Base-by-base conservation (phyloP, 768 basidiomycete genomes). In the Rhodosporidiobolus sp. region DNA sequence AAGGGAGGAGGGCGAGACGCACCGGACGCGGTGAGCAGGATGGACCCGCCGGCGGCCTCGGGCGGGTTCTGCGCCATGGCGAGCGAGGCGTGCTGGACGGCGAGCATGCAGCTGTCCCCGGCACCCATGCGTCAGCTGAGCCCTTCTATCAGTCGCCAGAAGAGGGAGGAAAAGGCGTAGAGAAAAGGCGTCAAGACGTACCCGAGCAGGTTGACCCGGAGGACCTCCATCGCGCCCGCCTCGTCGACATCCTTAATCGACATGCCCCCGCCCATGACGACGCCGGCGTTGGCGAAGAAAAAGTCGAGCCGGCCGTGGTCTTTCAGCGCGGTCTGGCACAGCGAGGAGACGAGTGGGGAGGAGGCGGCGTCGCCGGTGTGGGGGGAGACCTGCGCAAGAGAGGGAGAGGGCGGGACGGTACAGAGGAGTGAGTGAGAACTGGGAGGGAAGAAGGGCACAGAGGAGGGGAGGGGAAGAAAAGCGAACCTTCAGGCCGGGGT, bases 231-330 rank as follows among this genome's bases (percentile, higher is more conserved):
- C 80, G 90, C 94, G 48, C 81, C 82, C 67, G 90, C 87, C 4
- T 85, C 82, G 1, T 88, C 84, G 45, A 58, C 26, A 5, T n/a
- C 14, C 16, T 49, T 34, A 24, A 65, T 46, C 24, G 7, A 8
- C 16, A 62, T 3, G 67, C 69, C 65, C 26, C 20, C 43, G 4
- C 74, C 69, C n/a, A n/a, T n/a, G 22, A 69, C 53, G 19, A 50
- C 72, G 14, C 74, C 77, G 1, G 77, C 94, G 80, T 97, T 96
- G 46, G 94, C 94, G 79, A 94, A 97, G 84, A 96, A 96, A 74
- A 94, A 88, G 76, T 97, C 94, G 20, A 97, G 84, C 70, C 87
- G 85, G 16, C 93, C 92, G 79, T 94, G 89, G 71, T 96, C 92
- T 54, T 85, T 81, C 45, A 92, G 78, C 4, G 90, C 91, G 68